Percentiles rank a stretch among this genome's conserved stretches.
Evolutionary conservation across 306 rosid genomes (phyloP).

Genomic region (Trichosanthes truncata): DNA sequence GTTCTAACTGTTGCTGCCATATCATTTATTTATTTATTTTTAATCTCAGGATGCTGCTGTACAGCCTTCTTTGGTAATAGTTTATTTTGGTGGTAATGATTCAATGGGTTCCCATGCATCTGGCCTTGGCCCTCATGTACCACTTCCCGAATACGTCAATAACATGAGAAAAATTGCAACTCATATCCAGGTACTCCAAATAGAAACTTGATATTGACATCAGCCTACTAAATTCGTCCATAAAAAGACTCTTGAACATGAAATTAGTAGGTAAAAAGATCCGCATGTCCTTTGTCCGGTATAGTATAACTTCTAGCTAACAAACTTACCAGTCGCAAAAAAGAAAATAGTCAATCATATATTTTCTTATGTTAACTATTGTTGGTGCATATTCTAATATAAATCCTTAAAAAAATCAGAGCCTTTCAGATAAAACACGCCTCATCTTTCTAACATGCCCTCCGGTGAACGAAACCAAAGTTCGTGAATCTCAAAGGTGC

Average conservation of each 20-base stretch:
- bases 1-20: no score
- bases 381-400: conserved; percentile 19
- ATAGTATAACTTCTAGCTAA: neutral
- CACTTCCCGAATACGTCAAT: conserved; percentile 63
- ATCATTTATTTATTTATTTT: neutral
- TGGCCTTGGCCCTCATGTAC: conserved; percentile 90
- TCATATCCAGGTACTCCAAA: conserved; percentile 62
- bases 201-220: neutral
- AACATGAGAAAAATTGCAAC: conserved; percentile 65
- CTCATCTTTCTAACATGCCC: conserved; percentile 67
- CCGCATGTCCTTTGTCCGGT: neutral
- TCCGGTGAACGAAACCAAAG: conserved; percentile 62
- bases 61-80: conserved; percentile 80
- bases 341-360: neutral
- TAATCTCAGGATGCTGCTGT: conserved; percentile 53
- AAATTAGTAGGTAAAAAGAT: neutral
- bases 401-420: conserved; percentile 31
- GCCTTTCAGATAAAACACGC: conserved; percentile 66
- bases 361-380: neutral
- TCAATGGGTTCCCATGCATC: conserved; percentile 90
- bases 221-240: neutral
- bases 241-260: neutral
- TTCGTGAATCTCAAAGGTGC: conserved; percentile 52
- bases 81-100: conserved; percentile 91
- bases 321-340: neutral